These are phyloP conservation scores for Lentinula aciculospora DNA, from an alignment of 768 basidiomycete species.

Conservation along the genomic window DNA sequence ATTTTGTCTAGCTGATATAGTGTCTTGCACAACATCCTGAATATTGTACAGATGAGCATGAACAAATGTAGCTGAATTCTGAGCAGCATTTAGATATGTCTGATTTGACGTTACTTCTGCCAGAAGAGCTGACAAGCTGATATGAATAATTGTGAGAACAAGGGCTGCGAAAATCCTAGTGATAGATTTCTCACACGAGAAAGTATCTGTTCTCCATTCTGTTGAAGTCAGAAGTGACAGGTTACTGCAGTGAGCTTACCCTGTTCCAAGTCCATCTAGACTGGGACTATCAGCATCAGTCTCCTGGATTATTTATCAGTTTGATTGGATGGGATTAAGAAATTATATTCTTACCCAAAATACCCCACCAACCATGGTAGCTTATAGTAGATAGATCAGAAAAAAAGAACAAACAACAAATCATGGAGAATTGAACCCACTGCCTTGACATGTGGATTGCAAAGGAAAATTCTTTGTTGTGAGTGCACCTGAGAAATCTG, in stretches of 20 bases:
- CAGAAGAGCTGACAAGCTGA: constrained; percentile 6
- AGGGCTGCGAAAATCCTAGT: background rate
- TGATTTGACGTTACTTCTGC: constrained; percentile 10
- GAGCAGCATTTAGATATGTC: constrained; percentile 8
- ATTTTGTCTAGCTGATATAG: constrained; percentile 4
- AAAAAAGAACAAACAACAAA: background rate
- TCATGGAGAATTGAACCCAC: background rate
- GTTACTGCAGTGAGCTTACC: background rate
- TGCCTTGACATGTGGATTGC: background rate
- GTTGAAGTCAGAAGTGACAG: background rate
- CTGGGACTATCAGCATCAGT: background rate
- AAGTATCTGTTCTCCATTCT: background rate
- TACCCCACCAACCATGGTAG: constrained; percentile 10
- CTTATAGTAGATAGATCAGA: background rate
- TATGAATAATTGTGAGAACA: background rate
- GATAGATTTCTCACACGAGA: background rate
- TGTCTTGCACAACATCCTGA: constrained; percentile 2
- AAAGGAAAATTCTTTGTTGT: background rate
- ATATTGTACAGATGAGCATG: constrained; percentile 7
- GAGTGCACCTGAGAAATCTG: background rate
- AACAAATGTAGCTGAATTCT: constrained; percentile 6
- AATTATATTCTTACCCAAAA: constrained; percentile 2
- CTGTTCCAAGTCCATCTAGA: constrained; percentile 9
- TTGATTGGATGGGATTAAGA: no score
- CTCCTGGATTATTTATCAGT: background rate